phyloP scores from a whole-genome alignment of 164 flowering plant species.

The Macadamia integrifolia region DNA sequence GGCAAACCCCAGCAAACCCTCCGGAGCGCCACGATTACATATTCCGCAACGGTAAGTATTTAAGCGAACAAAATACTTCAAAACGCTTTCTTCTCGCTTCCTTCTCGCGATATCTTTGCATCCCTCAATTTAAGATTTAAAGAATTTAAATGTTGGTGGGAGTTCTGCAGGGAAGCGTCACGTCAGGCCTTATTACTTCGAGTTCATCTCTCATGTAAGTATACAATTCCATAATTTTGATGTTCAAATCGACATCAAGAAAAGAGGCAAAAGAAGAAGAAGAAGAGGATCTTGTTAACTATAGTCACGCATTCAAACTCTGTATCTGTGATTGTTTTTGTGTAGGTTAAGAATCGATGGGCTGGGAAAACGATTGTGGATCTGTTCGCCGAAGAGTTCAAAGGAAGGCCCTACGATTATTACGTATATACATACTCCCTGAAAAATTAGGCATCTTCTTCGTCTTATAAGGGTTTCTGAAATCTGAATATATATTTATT shows the following conservation, averaged over 20 bases:
- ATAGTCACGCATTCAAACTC: not conserved
- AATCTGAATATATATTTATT: not conserved
- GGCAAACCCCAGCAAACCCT: conserved; percentile 89
- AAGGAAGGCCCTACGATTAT: conserved; percentile 73
- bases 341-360: conserved; percentile 84
- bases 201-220: conserved; percentile 81
- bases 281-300: not conserved
- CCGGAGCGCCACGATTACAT: conserved; percentile 74
- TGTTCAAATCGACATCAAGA: not conserved
- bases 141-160: conserved; percentile 18
- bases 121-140: not conserved
- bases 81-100: not conserved
- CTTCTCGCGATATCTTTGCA: not conserved
- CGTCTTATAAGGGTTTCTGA: not conserved
- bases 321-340: conserved; percentile 3
- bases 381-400: conserved; percentile 83
- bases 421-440: conserved; percentile 40
- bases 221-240: not conserved
- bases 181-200: conserved; percentile 90
- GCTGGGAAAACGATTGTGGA: conserved; percentile 88
- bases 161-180: conserved; percentile 67
- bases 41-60: conserved; percentile 58
- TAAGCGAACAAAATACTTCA: not conserved
- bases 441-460: not conserved
- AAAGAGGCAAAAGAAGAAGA: too few species aligned